Evolutionary conservation across 2,329 filamentous ascomycete species (phyloP).

Genomic region (Xylaria sp.): DNA sequence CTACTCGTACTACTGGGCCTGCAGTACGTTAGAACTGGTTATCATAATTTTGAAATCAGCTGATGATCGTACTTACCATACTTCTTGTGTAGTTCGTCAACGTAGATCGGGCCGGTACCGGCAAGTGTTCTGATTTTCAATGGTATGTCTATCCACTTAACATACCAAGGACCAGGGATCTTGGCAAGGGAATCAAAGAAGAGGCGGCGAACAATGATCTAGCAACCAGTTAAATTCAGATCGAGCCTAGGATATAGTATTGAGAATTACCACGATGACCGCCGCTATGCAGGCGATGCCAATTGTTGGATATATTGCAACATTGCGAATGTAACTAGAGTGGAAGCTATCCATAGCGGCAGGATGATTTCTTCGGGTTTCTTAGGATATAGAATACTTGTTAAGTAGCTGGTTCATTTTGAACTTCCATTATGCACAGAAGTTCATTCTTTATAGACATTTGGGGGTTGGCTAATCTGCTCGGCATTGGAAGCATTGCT

Average conservation of each 20-base stretch:
- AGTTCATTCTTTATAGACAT: too few relatives aligned
- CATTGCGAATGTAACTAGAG: not conserved
- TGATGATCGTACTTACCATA: slow-evolving; percentile 28
- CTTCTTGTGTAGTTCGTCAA: slow-evolving; percentile 35
- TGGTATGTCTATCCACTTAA: slow-evolving; percentile 30
- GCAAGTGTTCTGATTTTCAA: slow-evolving; percentile 22
- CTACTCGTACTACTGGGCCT: slow-evolving; percentile 39
- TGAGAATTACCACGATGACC: not conserved
- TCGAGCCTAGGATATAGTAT: too few relatives aligned
- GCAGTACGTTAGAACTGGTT: not conserved
- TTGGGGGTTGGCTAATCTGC: too few relatives aligned
- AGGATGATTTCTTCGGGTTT: not conserved
- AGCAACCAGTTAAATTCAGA: too few relatives aligned
- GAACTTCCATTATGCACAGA: too few relatives aligned
- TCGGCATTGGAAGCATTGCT: too few relatives aligned
- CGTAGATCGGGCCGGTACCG: slow-evolving; percentile 30
- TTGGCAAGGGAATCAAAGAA: slow-evolving; percentile 29
- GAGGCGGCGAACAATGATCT: slow-evolving; percentile 1
- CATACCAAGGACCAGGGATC: slow-evolving; percentile 34
- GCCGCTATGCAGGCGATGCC: not conserved
- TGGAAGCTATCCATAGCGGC: not conserved
- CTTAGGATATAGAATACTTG: not conserved
- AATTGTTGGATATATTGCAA: not conserved
- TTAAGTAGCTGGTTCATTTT: not conserved
- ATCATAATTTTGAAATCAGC: not conserved